These are phyloP conservation scores for Ophiostoma pallidulum DNA, from an alignment of 2,329 filamentous ascomycete genomes.

Conservation along the genomic window DNA sequence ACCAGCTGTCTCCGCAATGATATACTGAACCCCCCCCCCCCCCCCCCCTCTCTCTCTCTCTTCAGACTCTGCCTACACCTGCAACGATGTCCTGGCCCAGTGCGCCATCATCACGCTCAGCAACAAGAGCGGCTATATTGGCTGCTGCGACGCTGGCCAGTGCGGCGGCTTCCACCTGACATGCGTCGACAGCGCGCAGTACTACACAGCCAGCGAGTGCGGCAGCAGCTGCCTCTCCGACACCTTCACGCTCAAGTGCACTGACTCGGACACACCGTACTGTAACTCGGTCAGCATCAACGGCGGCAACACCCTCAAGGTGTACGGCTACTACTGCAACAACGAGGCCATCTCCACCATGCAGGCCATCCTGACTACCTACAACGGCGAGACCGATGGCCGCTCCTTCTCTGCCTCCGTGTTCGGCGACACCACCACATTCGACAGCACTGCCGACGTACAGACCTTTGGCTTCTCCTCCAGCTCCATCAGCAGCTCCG, in stretches of 20 bases:
- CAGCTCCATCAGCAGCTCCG: not conserved
- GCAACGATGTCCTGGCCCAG: constrained; percentile 2
- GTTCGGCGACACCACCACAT: not conserved
- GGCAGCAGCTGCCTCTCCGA: constrained; percentile 6
- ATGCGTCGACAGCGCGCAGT: constrained; percentile 11
- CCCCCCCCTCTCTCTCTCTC: not conserved
- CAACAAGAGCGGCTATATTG: constrained; percentile 11
- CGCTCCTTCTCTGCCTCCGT: constrained; percentile 12
- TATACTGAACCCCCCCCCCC: too few relatives aligned
- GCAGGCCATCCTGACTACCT: constrained; percentile 13
- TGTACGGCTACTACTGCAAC: constrained; percentile 15
- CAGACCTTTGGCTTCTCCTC: constrained; percentile 1
- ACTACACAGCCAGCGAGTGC: constrained; percentile 5
- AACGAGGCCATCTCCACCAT: not conserved
- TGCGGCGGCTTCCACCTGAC: constrained; percentile 11
- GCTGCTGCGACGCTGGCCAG: constrained; percentile 11
- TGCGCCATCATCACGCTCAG: constrained; percentile 12
- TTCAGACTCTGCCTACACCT: constrained; percentile 10
- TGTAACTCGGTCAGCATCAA: constrained; percentile 16
- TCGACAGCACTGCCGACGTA: not conserved
- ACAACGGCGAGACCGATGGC: constrained; percentile 13
- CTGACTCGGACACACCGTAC: constrained; percentile 5
- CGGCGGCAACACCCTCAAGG: constrained; percentile 11
- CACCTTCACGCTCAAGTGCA: constrained; percentile 14
- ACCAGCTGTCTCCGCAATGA: too few relatives aligned